Percentiles rank a stretch among this genome's conserved stretches.
These are phyloP conservation scores for Suillus cothurnatus DNA, from an alignment of 768 basidiomycete genomes.

Conservation along the genomic window DNA sequence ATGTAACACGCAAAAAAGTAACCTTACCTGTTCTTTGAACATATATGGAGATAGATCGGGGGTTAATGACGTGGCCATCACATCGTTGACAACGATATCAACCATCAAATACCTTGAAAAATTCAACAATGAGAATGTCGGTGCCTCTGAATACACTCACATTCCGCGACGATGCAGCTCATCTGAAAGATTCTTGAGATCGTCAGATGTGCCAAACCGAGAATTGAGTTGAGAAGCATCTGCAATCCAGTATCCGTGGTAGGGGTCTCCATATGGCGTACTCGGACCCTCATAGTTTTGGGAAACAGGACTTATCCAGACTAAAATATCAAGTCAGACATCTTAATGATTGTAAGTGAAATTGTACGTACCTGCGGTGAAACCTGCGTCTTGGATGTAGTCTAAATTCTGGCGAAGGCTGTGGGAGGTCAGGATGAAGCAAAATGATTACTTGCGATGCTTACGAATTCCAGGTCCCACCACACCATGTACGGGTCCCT, in stretches of 20 bases:
- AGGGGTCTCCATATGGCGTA: slow-evolving; percentile 77
- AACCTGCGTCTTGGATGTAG: slow-evolving; percentile 82
- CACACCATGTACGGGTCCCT: slow-evolving; percentile 70
- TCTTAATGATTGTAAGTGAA: neutral
- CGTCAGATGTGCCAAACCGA: slow-evolving; percentile 71
- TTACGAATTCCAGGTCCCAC: slow-evolving; percentile 80
- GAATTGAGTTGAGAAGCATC: slow-evolving; percentile 68
- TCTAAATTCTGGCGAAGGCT: slow-evolving; percentile 76
- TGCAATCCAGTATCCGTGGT: slow-evolving; percentile 85
- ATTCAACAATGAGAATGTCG: slow-evolving; percentile 20
- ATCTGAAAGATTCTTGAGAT: slow-evolving; percentile 64
- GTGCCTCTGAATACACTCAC: slow-evolving; percentile 37
- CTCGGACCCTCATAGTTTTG: slow-evolving; percentile 75
- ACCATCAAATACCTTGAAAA: slow-evolving; percentile 73
- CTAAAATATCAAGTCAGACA: slow-evolving; percentile 32
- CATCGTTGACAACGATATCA: slow-evolving; percentile 84
- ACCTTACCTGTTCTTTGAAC: slow-evolving; percentile 62
- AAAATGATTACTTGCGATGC: slow-evolving; percentile 15
- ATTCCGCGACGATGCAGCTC: slow-evolving; percentile 75
- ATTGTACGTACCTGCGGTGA: slow-evolving; percentile 62
- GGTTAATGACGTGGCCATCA: slow-evolving; percentile 66
- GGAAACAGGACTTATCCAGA: slow-evolving; percentile 84
- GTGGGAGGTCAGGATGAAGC: slow-evolving; percentile 8
- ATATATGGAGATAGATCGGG: slow-evolving; percentile 69
- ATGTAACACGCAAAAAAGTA: neutral